Base-by-base conservation (phyloP, 2,329 filamentous ascomycete species). In the Rhytidhysteron rufulum region DNA sequence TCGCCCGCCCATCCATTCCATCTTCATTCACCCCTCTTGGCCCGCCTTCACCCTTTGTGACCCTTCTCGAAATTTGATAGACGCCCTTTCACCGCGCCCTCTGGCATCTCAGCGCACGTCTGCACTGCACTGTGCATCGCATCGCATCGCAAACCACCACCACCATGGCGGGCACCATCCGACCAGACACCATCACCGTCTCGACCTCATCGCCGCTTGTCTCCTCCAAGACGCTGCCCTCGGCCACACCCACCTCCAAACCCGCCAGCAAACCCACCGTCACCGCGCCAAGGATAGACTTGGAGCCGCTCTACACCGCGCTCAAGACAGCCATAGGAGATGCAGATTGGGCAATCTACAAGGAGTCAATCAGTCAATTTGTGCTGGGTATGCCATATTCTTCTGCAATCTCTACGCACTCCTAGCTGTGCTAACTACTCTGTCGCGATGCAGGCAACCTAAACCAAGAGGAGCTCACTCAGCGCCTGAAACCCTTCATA, bases 251-350 rank as follows among this genome's bases (percentile, higher is more conserved):
- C 10, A 41, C 42, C 10, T 15, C 53, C 27, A 60, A 72, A 47
- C 75, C 75, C 44, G 68, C 71, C 34, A 70, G 70, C 37, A 76
- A 75, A 52, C 65, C 69, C 20, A 59, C 71, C 41, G 70, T 71
- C 37, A 71, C 71, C n/a, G 73, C 78, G 18, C 79, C 78, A 49
- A 75, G 80, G 46, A 71, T 83, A 41, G 80, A 83, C 50, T 64
- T 82, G 37, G 80, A 83, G 56, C 77, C 79, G 19, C 68, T 81
- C 37, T 83, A 83, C 55, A 73, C 76, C 8, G 74, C 78, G 44
- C 67, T 84, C 39, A 83, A 83, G 55, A 66, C 70, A 37, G 72
- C 73, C 16, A 73, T 83, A 43, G 76, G 74, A 43, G 77, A 81
- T 42, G 43, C 51, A 11, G 69, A 75, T 49, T 83, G 79, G 79